Conservation (phyloP, 2,329 filamentous ascomycete genomes). For the Colletotrichum tofieldiae region DNA sequence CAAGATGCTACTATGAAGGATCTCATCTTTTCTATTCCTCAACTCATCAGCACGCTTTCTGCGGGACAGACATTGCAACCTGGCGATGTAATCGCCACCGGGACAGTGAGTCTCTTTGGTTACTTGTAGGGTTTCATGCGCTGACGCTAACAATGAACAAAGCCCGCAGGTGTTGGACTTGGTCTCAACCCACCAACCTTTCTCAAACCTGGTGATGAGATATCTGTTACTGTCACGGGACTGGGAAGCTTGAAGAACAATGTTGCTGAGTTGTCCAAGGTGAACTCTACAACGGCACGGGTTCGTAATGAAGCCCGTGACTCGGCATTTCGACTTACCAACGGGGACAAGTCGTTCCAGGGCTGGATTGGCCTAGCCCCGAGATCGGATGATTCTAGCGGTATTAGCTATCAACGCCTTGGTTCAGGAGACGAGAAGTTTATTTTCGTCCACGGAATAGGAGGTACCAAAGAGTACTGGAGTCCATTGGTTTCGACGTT, state of each 20-base stretch:
- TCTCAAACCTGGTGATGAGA: slow-evolving; percentile 57
- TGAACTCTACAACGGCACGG: slow-evolving; percentile 48
- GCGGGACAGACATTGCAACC: slow-evolving; percentile 60
- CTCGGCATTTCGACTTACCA: slow-evolving; percentile 28
- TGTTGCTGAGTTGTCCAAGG: slow-evolving; percentile 48
- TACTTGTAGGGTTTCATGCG: background rate
- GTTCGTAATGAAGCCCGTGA: slow-evolving; percentile 19
- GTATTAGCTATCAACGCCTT: slow-evolving; percentile 55
- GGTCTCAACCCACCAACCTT: slow-evolving; percentile 60
- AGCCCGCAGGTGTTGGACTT: slow-evolving; percentile 63
- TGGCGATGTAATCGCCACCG: slow-evolving; percentile 63
- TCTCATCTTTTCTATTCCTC: slow-evolving; percentile 62
- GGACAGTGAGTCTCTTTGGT: slow-evolving; percentile 50
- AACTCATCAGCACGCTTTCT: slow-evolving; percentile 59
- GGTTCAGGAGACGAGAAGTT: slow-evolving; percentile 51
- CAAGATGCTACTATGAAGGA: slow-evolving; percentile 61
- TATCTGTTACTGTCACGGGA: slow-evolving; percentile 58
- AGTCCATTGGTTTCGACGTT: slow-evolving; percentile 59
- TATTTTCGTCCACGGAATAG: slow-evolving; percentile 71
- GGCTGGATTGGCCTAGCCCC: slow-evolving; percentile 50
- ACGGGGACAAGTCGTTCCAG: slow-evolving; percentile 42
- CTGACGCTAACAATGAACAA: background rate
- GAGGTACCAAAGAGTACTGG: slow-evolving; percentile 62
- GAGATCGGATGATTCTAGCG: slow-evolving; percentile 53
- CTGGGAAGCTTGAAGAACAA: slow-evolving; percentile 59